Evolutionary conservation across 768 basidiomycete species (phyloP), one percentile per base, ranked within the genome.

Genomic region (Russula griseocarnosa): DNA sequence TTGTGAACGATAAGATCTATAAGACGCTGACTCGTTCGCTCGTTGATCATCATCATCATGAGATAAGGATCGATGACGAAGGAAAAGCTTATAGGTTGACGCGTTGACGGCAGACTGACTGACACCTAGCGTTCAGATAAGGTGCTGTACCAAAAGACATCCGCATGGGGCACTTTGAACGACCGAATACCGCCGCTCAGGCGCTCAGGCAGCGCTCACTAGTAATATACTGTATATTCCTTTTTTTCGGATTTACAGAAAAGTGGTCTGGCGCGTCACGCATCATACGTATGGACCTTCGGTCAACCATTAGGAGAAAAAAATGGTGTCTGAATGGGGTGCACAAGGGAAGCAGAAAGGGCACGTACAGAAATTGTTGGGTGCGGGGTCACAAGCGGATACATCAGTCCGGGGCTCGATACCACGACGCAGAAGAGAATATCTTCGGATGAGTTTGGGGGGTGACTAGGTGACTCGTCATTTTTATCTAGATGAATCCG

Each of bases 61-160:
- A 56, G 30, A 55, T 58, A 54, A 42, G 10, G 22, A 55, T 36
- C 61, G 47, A n/a, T 13, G 16, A 40, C 26, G 38, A 14, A 9
- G 55, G 18, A 36, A 54, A 16, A 42, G n/a, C n/a, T n/a, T n/a
- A n/a, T n/a, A n/a, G n/a, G n/a, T n/a, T n/a, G n/a, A n/a, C n/a
- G n/a, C n/a, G 55, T 55, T 34, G 34, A 44, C 5, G 47, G 73
- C 85, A 63, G 56, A 92, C 90, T 84, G 56, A 91, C 90, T 84
- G 34, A 97, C 88, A 50, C 95, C 94, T 16, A 98, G 82, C 1
- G 95, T 97, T 13, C 95, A 94, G 2, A 98, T 89, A 4, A 98
- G 84, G 98, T 94, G 0, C 30, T 30, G 5, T 5, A 2, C 95
- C 13, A 97, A 67, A 97, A 92, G 0, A 98, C 91, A 69, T 98